Conservation (phyloP, 179 eudicot species). For the Patellifolia procumbens region DNA sequence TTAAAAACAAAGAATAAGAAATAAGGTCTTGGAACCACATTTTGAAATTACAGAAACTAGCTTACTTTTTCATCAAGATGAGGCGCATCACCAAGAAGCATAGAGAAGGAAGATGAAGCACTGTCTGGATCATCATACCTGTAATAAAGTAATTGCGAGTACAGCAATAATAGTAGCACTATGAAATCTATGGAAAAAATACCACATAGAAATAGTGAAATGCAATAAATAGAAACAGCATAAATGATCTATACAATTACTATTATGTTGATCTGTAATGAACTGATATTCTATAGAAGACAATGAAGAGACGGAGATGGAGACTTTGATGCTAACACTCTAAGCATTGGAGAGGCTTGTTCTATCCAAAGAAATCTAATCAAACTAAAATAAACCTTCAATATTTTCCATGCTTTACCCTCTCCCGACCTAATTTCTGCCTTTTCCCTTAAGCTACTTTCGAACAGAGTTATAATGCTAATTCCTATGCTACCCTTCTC, state of each 20-base stretch:
- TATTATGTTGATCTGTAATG: background rate
- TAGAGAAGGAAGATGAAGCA: slow-evolving; percentile 84
- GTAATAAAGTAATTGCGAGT: slow-evolving; percentile 13
- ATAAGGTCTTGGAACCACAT: background rate
- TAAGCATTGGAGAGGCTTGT: too few species aligned
- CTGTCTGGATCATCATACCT: slow-evolving; percentile 93
- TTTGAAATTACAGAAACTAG: slow-evolving; percentile 13
- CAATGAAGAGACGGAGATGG: too few species aligned
- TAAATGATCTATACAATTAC: background rate
- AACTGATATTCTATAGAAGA: too few species aligned
- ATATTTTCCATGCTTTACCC: too few species aligned
- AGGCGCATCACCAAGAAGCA: slow-evolving; percentile 95
- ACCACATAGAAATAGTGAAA: background rate
- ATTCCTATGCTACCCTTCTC: too few species aligned
- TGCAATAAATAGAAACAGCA: background rate
- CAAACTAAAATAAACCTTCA: too few species aligned
- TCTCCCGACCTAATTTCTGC: too few species aligned
- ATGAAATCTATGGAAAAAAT: slow-evolving; percentile 6
- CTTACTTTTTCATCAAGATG: slow-evolving; percentile 86
- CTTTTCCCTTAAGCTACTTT: too few species aligned
- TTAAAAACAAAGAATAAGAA: background rate
- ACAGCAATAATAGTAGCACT: background rate
- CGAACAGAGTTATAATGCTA: too few species aligned
- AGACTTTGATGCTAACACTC: too few species aligned
- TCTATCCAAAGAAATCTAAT: too few species aligned